Conservation (phyloP, 306 rosid species). For the Ziziphus jujuba region DNA sequence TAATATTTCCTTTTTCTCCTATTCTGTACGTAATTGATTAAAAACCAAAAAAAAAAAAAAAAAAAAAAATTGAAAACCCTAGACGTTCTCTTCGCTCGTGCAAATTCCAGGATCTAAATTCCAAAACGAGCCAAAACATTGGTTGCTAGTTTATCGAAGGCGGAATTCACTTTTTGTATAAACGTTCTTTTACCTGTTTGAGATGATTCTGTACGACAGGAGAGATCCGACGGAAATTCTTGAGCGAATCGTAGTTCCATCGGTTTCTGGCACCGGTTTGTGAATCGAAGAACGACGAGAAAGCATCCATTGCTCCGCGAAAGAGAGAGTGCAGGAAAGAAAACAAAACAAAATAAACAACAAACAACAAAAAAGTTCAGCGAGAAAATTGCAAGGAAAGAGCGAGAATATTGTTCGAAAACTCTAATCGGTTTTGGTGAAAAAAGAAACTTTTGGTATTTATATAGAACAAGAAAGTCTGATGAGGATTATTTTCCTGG, state of each 20-base stretch:
- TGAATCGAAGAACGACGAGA: conserved; percentile 65
- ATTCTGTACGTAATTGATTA: no score
- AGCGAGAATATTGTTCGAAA: not conserved
- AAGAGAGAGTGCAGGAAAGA: no score
- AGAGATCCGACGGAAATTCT: conserved; percentile 72
- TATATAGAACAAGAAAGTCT: not conserved
- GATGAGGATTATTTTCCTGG: not conserved
- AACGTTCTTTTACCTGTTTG: conserved; percentile 41
- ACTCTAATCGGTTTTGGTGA: not conserved
- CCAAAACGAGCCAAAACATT: no score
- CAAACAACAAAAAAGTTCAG: not conserved
- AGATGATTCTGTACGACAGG: conserved; percentile 75
- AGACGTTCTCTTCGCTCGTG: no score
- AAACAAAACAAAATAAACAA: not conserved
- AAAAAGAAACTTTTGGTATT: not conserved
- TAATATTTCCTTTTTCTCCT: no score
- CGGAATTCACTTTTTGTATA: not conserved
- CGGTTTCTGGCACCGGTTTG: conserved; percentile 48
- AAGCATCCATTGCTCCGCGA: conserved; percentile 46
- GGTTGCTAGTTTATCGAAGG: no score
- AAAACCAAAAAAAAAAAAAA: no score
- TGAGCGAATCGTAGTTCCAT: conserved; percentile 73
- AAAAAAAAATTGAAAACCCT: no score
- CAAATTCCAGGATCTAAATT: no score
- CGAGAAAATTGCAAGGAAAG: not conserved